A percentile compares a stretch with the other conserved stretches of the same genome.
phyloP scores from a whole-genome alignment of 108 stramenopile species.

The Nannochloropsis oceanica region DNA sequence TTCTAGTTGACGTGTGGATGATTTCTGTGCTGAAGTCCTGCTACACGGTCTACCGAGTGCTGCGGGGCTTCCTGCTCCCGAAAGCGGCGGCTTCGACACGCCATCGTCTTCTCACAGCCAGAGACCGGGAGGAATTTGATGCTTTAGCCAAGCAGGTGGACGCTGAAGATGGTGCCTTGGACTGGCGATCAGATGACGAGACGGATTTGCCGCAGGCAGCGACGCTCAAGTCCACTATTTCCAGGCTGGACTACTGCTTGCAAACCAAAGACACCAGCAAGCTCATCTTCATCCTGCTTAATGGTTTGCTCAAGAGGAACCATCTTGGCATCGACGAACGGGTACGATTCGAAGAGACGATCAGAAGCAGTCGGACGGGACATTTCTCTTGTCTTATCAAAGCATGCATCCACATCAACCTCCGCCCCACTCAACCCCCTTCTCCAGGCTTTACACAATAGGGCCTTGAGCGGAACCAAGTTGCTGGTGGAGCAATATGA shows the following conservation, averaged over 20 bases:
- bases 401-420: too few relatives aligned
- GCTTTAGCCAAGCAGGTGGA: background rate
- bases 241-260: background rate
- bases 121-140: background rate
- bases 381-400: too few relatives aligned
- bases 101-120: background rate
- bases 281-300: slow-evolving; percentile 33
- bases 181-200: background rate
- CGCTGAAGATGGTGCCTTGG: background rate
- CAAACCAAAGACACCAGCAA: background rate
- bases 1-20: background rate
- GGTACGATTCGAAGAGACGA: background rate
- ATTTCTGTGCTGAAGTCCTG: background rate
- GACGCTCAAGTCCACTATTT: background rate
- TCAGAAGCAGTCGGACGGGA: background rate
- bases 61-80: background rate
- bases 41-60: background rate
- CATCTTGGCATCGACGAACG: slow-evolving; percentile 64
- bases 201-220: background rate
- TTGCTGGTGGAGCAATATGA: background rate
- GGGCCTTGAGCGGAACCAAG: background rate
- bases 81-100: background rate
- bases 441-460: background rate
- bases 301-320: slow-evolving; percentile 69
- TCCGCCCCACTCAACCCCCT: background rate